Evolutionary conservation across 345 rosid species (phyloP), one percentile per base, ranked within the genome.

Genomic region (Populus nigra): DNA sequence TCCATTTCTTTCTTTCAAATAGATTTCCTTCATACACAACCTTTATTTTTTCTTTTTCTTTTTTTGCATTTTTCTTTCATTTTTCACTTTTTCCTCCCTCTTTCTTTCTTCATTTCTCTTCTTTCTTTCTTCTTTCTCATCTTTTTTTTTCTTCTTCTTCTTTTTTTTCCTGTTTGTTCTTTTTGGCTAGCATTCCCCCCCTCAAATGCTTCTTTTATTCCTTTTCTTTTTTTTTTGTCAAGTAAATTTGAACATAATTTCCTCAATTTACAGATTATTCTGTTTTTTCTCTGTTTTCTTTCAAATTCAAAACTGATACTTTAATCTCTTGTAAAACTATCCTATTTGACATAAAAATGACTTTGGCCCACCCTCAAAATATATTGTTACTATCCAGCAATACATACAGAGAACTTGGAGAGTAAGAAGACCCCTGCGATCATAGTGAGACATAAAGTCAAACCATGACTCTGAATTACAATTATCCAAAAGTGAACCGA

Each of bases 361-460:
- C 74, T 39, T 75, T 72, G 68, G 76, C 77, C 85, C 87, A 77
- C 62, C 83, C 85, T 76, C 79, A 82, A 84, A 87, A 85, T 66
- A 86, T 76, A 82, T 68, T 63, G 84, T 41, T 84, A 81, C 39
- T 77, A 88, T 83, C 89, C 89, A 85, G 86, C 78, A 75, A 83
- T 79, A 86, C 79, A 84, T 75, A 87, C 77, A 85, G 85, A 82
- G 83, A 89, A 88, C 91, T 89, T 63, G 92, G 86, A 78, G 86
- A 78, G 82, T 79, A 81, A 76, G 87, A 83, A 82, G 85, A 87
- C 79, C 83, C 93, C 94, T 92, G 97, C 98, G 90, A 88, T 85
- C 88, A 92, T 86, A 87, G 89, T 84, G 86, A 85, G 89, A 88
- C 89, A 88, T 79, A 69, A 69, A 80, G 83, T 89, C 90, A 86